A percentile compares a stretch with the other conserved stretches of the same genome.
These are phyloP conservation scores for Podospora anserina DNA, from an alignment of 495 filamentous ascomycete species.

Conservation along the genomic window DNA sequence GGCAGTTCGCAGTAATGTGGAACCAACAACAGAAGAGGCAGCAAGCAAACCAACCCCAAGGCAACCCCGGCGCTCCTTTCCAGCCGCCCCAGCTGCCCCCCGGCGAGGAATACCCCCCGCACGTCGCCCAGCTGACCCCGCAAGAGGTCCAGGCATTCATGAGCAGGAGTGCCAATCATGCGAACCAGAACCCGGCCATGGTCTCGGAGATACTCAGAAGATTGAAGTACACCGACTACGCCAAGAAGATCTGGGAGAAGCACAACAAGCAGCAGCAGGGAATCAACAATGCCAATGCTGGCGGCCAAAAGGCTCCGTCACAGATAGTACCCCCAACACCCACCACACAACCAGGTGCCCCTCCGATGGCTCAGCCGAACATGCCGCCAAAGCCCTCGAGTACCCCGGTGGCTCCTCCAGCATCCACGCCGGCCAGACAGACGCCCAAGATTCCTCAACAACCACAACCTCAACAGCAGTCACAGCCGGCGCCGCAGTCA, in stretches of 20 bases:
- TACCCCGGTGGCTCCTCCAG: not conserved
- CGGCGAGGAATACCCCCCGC: not conserved
- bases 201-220: not conserved
- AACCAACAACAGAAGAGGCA: conserved; percentile 12
- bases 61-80: not conserved
- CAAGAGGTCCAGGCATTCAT: not conserved
- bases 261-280: not conserved
- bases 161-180: not conserved
- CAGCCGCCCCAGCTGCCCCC: not conserved
- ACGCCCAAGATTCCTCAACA: conserved; percentile 10
- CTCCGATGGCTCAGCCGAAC: not conserved
- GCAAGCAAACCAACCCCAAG: conserved; percentile 5
- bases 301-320: conserved; percentile 1
- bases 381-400: conserved; percentile 8
- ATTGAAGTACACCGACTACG: not conserved
- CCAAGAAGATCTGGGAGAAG: not conserved
- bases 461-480: conserved; percentile 14
- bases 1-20: conserved; percentile 47
- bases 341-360: conserved; percentile 3
- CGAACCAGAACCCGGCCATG: not conserved
- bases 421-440: not conserved
- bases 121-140: not conserved
- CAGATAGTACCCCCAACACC: conserved; percentile 4
- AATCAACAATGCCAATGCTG: conserved; percentile 2
- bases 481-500: conserved; percentile 3